A percentile compares a stretch with the other conserved stretches of the same genome.
Evolutionary conservation across 352 stramenopile genomes (phyloP).

Genomic region (Peronospora tabacina): DNA sequence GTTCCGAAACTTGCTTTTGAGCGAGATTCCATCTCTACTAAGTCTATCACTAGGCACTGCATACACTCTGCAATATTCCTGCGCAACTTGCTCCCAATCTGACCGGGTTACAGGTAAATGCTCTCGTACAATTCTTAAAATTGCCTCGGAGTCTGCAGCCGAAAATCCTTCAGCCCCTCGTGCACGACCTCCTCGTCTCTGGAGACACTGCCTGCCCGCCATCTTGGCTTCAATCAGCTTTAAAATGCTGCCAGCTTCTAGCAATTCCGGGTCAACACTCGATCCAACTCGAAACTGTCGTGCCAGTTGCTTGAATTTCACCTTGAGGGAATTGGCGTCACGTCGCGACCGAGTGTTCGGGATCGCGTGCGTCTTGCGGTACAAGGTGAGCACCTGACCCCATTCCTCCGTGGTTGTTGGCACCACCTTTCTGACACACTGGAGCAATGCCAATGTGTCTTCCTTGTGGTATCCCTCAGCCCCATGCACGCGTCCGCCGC

Average conservation of each 20-base stretch:
- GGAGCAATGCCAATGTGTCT: constrained; percentile 18
- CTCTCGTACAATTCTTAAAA: constrained; percentile 15
- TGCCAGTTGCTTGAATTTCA: constrained; percentile 31
- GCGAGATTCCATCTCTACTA: constrained; percentile 20
- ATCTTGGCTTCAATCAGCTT: constrained; percentile 23
- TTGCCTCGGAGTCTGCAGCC: constrained; percentile 11
- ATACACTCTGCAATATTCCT: constrained; percentile 25
- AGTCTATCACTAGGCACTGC: constrained; percentile 15
- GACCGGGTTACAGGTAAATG: constrained; percentile 14
- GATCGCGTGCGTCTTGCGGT: constrained; percentile 23
- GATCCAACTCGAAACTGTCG: constrained; percentile 6
- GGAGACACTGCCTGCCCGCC: constrained; percentile 7
- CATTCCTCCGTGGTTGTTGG: constrained; percentile 20
- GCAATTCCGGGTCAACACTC: constrained; percentile 4
- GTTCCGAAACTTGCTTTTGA: constrained; percentile 30
- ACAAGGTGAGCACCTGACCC: constrained; percentile 23
- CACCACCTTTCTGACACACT: constrained; percentile 12
- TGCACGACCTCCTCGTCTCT: constrained; percentile 24
- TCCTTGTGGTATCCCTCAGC: constrained; percentile 32
- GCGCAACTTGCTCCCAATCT: constrained; percentile 22
- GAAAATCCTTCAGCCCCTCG: constrained; percentile 27
- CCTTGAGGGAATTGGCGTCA: constrained; percentile 20
- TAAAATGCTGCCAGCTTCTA: constrained; percentile 14
- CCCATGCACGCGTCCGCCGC: constrained; percentile 22
- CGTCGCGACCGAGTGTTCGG: constrained; percentile 21